These are phyloP conservation scores for Termitomyces sp. DNA, from an alignment of 768 basidiomycete species.

Conservation along the genomic window DNA sequence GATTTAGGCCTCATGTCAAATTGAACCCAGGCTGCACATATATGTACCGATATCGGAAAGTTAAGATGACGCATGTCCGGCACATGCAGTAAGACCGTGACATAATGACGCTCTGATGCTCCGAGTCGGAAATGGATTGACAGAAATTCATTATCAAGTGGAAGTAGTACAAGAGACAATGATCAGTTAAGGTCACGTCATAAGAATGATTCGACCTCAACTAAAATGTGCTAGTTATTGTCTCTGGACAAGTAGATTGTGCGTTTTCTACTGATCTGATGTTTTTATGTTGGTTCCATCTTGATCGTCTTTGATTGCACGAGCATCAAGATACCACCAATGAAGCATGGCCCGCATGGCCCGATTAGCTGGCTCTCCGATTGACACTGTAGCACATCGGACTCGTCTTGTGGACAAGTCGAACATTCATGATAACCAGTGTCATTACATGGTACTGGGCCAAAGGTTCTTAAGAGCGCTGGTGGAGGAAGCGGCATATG, in stretches of 20 bases:
- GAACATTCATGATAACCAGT: not conserved
- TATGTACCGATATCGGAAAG: not conserved
- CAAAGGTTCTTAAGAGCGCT: not conserved
- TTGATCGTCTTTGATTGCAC: not conserved
- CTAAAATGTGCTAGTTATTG: not conserved
- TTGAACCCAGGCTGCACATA: not conserved
- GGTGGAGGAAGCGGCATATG: not conserved
- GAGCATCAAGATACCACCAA: not conserved
- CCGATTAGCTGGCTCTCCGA: not conserved
- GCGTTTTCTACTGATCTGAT: not conserved
- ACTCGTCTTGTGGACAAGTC: not conserved
- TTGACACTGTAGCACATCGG: not conserved
- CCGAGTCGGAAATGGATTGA: constrained; percentile 1
- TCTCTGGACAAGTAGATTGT: not conserved
- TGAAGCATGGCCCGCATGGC: no score
- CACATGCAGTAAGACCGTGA: not conserved
- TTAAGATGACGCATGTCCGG: not conserved
- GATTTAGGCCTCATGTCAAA: not conserved
- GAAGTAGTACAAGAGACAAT: not conserved
- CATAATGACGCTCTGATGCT: not conserved
- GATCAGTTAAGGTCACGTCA: not conserved
- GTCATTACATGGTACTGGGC: not conserved
- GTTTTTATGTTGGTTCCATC: not conserved
- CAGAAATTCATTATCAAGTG: not conserved
- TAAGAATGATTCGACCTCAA: not conserved